Percentiles rank a stretch among this genome's conserved stretches.
phyloP scores from a whole-genome alignment of 2,329 filamentous ascomycete species.

The Fusarium nelsonii region DNA sequence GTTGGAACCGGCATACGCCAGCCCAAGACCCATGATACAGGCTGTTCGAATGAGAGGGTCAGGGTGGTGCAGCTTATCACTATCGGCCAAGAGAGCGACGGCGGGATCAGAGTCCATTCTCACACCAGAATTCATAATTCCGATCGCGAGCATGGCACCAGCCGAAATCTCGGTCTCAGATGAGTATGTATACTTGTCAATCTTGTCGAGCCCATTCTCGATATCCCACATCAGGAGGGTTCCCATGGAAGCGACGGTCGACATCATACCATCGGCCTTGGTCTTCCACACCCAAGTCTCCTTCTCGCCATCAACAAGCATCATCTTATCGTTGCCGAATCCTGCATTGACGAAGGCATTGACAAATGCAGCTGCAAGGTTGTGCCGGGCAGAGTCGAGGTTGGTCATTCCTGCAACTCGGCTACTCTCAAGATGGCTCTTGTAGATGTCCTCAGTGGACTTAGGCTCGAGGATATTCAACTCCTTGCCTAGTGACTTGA shows the following conservation, averaged over 20 bases:
- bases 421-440: constrained; percentile 96
- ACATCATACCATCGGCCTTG: constrained; percentile 97
- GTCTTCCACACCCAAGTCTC: constrained; percentile 99
- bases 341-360: constrained; percentile 98
- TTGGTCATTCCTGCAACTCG: constrained; percentile 94
- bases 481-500: constrained; percentile 94
- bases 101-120: constrained; percentile 90
- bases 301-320: constrained; percentile 90
- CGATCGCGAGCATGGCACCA: constrained; percentile 90
- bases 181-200: constrained; percentile 93
- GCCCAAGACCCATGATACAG: constrained; percentile 94
- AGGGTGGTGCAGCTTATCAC: constrained; percentile 82
- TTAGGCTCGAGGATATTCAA: constrained; percentile 97
- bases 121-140: constrained; percentile 95
- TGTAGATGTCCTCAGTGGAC: constrained; percentile 98
- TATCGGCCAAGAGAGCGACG: constrained; percentile 84
- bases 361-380: constrained; percentile 94
- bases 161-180: constrained; percentile 85
- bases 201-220: constrained; percentile 89
- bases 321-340: constrained; percentile 96
- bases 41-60: constrained; percentile 82
- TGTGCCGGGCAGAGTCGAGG: constrained; percentile 94
- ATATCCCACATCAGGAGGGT: constrained; percentile 95
- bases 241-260: constrained; percentile 92
- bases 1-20: constrained; percentile 94